phyloP scores from a whole-genome alignment of 2,329 filamentous ascomycete genomes.

The Dactylellina sp. region DNA sequence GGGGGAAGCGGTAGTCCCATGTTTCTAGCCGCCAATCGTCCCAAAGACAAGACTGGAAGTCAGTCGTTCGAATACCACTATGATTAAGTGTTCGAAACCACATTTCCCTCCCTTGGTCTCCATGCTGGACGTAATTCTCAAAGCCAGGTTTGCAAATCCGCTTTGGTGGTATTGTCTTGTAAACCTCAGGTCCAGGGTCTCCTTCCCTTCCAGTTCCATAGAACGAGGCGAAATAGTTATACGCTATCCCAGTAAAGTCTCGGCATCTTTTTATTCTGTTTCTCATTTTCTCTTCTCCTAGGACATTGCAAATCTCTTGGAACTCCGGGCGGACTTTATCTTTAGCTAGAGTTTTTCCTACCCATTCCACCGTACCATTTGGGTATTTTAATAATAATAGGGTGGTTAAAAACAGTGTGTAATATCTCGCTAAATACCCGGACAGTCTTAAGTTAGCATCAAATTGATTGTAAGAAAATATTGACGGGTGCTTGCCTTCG shows the following conservation, averaged over 20 bases:
- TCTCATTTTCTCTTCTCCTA: not conserved
- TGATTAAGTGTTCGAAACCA: constrained; percentile 24
- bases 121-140: constrained; percentile 8
- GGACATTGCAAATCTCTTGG: not conserved
- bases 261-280: constrained; percentile 1
- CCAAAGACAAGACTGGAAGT: constrained; percentile 30
- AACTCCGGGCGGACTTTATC: constrained; percentile 1
- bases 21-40: constrained; percentile 36
- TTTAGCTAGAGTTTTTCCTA: not conserved
- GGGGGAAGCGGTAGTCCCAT: constrained; percentile 20
- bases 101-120: not conserved
- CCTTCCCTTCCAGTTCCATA: not conserved
- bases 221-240: constrained; percentile 15
- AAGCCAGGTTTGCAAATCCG: constrained; percentile 7
- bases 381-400: constrained; percentile 18
- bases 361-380: constrained; percentile 1
- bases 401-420: constrained; percentile 10
- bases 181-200: constrained; percentile 18
- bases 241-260: constrained; percentile 25
- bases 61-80: not conserved
- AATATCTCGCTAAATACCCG: not conserved
- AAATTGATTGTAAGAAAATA: not conserved
- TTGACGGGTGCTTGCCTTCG: constrained; percentile 4
- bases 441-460: not conserved
- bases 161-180: constrained; percentile 7